Evolutionary conservation across 2,329 filamentous ascomycete genomes (phyloP).

Genomic region (Colletotrichum sidae): DNA sequence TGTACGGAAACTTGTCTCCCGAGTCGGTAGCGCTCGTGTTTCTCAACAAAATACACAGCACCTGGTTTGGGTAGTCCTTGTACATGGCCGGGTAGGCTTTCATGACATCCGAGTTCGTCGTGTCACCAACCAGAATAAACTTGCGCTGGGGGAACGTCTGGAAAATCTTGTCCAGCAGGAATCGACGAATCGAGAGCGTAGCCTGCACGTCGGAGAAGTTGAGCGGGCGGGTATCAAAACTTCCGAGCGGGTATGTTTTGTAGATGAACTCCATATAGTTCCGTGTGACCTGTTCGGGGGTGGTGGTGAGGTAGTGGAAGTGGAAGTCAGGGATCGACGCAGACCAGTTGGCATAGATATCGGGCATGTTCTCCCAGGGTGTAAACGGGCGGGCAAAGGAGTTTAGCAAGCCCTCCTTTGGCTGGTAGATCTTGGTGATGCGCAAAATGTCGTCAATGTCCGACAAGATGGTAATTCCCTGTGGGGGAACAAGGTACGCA

Average conservation of each 20-base stretch:
- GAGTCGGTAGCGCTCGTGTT: constrained; percentile 79
- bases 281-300: constrained; percentile 80
- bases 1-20: constrained; percentile 78
- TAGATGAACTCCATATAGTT: constrained; percentile 87
- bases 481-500: constrained; percentile 78
- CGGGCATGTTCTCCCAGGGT: constrained; percentile 83
- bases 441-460: constrained; percentile 86
- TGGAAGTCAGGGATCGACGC: constrained; percentile 74
- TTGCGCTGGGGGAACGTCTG: constrained; percentile 79
- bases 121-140: constrained; percentile 82
- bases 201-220: constrained; percentile 83
- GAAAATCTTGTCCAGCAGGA: constrained; percentile 78
- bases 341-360: constrained; percentile 82
- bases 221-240: constrained; percentile 81
- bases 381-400: constrained; percentile 78
- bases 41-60: constrained; percentile 81
- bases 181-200: constrained; percentile 77
- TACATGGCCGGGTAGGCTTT: constrained; percentile 70
- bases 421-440: constrained; percentile 84
- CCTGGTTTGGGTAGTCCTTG: constrained; percentile 74
- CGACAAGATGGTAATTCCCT: constrained; percentile 78
- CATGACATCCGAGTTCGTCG: constrained; percentile 83
- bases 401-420: constrained; percentile 80
- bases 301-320: constrained; percentile 86
- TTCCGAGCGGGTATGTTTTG: constrained; percentile 80